These are phyloP conservation scores for Leccinum boreale DNA, from an alignment of 768 basidiomycete species.

Conservation along the genomic window DNA sequence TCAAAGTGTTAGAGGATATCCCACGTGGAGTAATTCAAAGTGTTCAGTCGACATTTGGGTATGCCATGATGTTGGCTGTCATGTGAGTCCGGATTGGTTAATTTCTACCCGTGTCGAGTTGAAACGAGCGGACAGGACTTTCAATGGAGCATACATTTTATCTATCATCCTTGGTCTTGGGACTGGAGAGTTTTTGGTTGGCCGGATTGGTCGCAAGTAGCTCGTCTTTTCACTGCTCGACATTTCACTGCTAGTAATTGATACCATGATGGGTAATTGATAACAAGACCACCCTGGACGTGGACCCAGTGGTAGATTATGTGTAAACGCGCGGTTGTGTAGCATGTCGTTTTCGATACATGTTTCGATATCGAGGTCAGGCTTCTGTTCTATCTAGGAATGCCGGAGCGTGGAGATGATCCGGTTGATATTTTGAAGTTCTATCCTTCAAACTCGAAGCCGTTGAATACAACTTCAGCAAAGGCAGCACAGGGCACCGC, in stretches of 20 bases:
- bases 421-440: background rate
- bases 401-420: background rate
- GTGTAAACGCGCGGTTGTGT: background rate
- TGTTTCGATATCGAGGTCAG: background rate
- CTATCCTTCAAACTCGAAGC: background rate
- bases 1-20: constrained; percentile 64
- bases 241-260: background rate
- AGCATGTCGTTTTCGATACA: background rate
- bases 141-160: constrained; percentile 74
- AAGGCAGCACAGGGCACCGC: background rate
- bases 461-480: background rate
- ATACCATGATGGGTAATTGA: background rate
- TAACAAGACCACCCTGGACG: background rate
- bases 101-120: background rate
- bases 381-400: background rate
- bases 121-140: constrained; percentile 57
- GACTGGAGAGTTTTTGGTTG: constrained; percentile 72
- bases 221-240: background rate
- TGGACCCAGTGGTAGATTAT: background rate
- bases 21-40: constrained; percentile 65
- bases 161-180: constrained; percentile 68
- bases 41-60: constrained; percentile 59
- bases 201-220: constrained; percentile 41
- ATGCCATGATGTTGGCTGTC: constrained; percentile 75
- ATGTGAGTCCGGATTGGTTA: constrained; percentile 49